Evolutionary conservation across 805 yeast species (phyloP), one percentile per base, ranked within the genome.

Genomic region (Candida caryicola): DNA sequence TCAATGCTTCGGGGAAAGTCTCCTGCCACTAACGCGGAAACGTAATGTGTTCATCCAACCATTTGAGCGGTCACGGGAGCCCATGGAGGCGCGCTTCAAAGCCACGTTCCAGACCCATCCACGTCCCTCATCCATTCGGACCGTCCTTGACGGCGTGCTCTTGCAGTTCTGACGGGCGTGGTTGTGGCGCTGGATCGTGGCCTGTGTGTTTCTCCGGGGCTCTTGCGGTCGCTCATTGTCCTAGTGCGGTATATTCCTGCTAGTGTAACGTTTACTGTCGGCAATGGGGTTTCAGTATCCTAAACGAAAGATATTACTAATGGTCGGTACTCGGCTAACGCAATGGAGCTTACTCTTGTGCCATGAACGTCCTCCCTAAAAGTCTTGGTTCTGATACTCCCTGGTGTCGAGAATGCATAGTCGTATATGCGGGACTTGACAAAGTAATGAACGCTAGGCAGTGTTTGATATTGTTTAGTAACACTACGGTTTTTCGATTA

Each of bases 261-360:
- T 49, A 57, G 59, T 52, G 62, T 40, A 42, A 33, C 27, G 41
- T 35, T 26, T 29, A 28, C 17, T 52, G 78, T 81, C 83, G 85
- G 85, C 83, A 77, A 44, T 61, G 82, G 80, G 74, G 68, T 61
- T 52, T 46, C 52, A 21, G 69, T 55, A 62, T 68, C 72, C 81
- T 71, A 78, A 73, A 81, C 82, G 76, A 81, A 70, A 82, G 89
- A 76, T 75, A 81, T 82, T 74, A 76, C 85, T 79, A 79, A 76
- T 81, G 79, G 50, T 59, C 56, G 49, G 42, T 45, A 46, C 39
- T 38, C 41, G 57, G 55, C 53, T 67, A 81, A 81, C 89, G 76
- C 88, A 81, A 82, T 82, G 89, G 88, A 82, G 89, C 89, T 82
- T 79, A 82, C 82, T 80, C 82, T 79, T 71, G 77, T 62, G 56